phyloP scores from a whole-genome alignment of 2,329 filamentous ascomycete genomes.

The Colletotrichum sp. region DNA sequence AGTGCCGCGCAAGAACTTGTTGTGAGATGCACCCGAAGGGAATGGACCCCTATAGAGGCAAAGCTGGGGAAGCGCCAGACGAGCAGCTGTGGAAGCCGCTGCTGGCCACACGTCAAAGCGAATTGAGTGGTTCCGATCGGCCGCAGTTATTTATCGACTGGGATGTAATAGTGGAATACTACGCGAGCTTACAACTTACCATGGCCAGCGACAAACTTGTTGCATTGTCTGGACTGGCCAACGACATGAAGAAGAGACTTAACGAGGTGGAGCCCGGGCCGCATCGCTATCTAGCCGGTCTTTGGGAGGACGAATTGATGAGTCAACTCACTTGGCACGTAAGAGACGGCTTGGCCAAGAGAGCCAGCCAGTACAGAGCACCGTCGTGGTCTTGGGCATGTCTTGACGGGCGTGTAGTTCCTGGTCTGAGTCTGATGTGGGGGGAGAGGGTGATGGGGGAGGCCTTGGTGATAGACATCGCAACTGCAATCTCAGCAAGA shows the following conservation, averaged over 20 bases:
- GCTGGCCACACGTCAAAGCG: no score
- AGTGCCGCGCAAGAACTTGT: neutral
- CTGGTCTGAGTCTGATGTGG: no score
- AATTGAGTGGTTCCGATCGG: no score
- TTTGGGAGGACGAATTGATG: neutral
- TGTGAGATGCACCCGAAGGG: neutral
- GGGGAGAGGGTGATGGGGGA: no score
- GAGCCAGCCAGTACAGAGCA: neutral
- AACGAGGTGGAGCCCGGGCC: neutral
- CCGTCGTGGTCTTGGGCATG: neutral
- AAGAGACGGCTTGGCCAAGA: neutral
- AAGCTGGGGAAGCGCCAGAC: fast-evolving
- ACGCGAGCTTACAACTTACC: neutral
- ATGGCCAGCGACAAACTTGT: neutral
- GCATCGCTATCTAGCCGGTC: neutral
- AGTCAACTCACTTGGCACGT: neutral
- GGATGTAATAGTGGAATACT: neutral
- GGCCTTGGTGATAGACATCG: no score
- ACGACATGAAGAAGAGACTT: neutral
- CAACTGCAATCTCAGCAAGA: no score
- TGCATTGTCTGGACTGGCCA: neutral
- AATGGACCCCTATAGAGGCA: fast-evolving
- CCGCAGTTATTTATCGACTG: neutral
- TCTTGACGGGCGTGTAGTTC: no score
- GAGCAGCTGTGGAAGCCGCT: neutral